Evolutionary conservation across 768 basidiomycete species (phyloP), one percentile per base, ranked within the genome.

Genomic region (Termitomyces sp.): DNA sequence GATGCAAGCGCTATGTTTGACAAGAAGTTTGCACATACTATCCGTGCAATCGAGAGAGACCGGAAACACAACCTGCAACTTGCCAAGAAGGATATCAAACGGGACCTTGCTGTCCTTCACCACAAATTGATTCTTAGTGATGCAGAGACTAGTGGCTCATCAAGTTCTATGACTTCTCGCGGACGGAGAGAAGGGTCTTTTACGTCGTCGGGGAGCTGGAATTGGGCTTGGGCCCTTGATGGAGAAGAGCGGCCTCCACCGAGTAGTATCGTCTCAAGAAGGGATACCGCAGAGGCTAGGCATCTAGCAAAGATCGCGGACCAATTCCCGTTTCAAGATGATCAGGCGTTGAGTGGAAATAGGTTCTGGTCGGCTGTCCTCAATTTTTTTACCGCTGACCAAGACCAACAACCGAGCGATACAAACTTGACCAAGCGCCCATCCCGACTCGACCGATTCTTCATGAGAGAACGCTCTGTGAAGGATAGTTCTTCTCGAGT

Each of bases 171-270:
- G 64, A 59, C 50, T 53, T 64, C 16, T 56, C 56, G 47, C 61
- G 56, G 67, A 10, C 62, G 70, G 56, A 79, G 76, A 58, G 73
- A 74, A 43, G 72, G 68, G 46, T 64, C 78, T 42, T 67, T 71
- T 54, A 73, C 74, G 43, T 76, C 75, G 6, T 77, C 80, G 30
- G 83, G 79, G 46, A 80, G 79, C 61, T 90, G 86, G 87, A 81
- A 78, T 30, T 94, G 91, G 87, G 84, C 86, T 20, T 98, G 90
- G 94, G 92, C 87, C 6, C 70, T 93, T 57, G 87, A 92, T 60
- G 83, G 77, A 16, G 75, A 82, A 52, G 94, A 97, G 72, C 77
- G 79, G 20, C 96, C 96, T 3, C 96, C 96, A 4, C 90, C 95
- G 3, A 91, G 88, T 64, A 94, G 93, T 54, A 92, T 98, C 63